phyloP scores from a whole-genome alignment of 208 protist species.

The Acanthamoeba divionensis region DNA sequence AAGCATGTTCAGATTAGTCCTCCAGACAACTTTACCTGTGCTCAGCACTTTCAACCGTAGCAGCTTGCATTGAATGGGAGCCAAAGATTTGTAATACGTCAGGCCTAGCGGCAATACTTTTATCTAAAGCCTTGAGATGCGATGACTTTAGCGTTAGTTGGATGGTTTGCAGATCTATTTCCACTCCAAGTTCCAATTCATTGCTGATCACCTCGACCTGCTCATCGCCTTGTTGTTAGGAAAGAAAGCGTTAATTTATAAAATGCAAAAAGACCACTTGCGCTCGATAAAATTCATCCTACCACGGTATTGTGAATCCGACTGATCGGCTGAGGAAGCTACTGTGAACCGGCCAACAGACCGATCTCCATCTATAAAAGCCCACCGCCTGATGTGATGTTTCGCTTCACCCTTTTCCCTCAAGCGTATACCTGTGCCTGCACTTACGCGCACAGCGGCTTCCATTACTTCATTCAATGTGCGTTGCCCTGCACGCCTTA shows the following conservation, averaged over 20 bases:
- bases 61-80: conserved; percentile 65
- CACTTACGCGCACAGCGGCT: conserved; percentile 62
- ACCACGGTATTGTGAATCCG: background rate
- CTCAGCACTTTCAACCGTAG: conserved; percentile 55
- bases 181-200: background rate
- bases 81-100: conserved; percentile 20
- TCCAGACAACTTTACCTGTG: too few relatives aligned
- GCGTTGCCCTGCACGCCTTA: background rate
- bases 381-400: conserved; percentile 53
- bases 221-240: background rate
- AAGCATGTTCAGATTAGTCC: too few relatives aligned
- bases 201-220: background rate
- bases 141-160: background rate
- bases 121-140: conserved; percentile 59
- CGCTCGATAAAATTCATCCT: conserved; percentile 19
- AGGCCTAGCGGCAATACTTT: background rate
- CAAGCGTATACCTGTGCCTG: conserved; percentile 29
- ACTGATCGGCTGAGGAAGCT: background rate
- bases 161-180: conserved; percentile 8
- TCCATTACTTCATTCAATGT: conserved; percentile 65
- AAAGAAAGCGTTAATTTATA: background rate
- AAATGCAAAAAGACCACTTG: background rate
- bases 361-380: conserved; percentile 59
- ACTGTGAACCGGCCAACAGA: conserved; percentile 63
- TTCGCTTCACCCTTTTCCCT: background rate